A percentile compares a stretch with the other conserved stretches of the same genome.
phyloP scores from a whole-genome alignment of 148 eudicot genomes.

The Dianthus caryophyllus region DNA sequence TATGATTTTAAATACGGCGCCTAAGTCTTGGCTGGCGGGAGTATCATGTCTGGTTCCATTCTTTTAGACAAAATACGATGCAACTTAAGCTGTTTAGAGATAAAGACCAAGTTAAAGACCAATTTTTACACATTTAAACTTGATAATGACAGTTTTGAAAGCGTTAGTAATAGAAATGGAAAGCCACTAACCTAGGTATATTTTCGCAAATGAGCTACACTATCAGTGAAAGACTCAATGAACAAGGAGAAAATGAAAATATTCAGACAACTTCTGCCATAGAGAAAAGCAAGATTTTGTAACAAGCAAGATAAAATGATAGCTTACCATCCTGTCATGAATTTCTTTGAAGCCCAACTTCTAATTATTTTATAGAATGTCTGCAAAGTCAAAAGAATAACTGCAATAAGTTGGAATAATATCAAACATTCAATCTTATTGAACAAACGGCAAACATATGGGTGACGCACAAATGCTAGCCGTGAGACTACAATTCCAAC shows the following conservation, averaged over 20 bases:
- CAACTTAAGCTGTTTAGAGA: neutral
- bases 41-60: neutral
- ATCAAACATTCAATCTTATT: neutral
- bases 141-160: neutral
- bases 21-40: neutral
- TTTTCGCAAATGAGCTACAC: neutral
- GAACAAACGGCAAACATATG: neutral
- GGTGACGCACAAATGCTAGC: neutral
- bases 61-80: neutral
- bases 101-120: neutral
- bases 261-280: neutral
- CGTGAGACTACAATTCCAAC: neutral
- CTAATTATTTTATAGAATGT: constrained; percentile 78
- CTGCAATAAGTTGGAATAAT: constrained; percentile 7
- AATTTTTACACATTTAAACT: neutral
- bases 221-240: neutral
- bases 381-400: constrained; percentile 35
- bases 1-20: neutral
- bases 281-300: neutral
- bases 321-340: constrained; percentile 94
- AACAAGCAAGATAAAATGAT: neutral
- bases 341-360: constrained; percentile 97
- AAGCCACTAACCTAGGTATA: neutral
- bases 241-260: constrained; percentile 4
- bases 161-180: neutral